Evolutionary conservation across 2,329 filamentous ascomycete genomes (phyloP).

Genomic region (Leptodontidium sp.): DNA sequence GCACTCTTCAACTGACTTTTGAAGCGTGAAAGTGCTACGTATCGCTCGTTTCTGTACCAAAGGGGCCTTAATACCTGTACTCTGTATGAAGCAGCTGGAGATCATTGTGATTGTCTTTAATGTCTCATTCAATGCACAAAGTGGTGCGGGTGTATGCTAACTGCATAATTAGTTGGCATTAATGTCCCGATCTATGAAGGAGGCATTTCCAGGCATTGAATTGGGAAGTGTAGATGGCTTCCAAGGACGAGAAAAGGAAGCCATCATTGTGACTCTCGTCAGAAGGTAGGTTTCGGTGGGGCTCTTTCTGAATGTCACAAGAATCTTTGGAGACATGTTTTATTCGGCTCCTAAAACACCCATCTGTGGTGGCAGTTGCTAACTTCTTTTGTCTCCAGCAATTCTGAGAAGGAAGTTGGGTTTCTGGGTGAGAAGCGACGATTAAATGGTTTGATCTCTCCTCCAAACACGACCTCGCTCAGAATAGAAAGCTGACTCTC

Average conservation of each 20-base stretch:
- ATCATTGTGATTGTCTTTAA: constrained; percentile 9
- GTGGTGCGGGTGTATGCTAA: constrained; percentile 34
- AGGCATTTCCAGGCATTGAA: constrained; percentile 83
- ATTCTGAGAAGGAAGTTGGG: constrained; percentile 84
- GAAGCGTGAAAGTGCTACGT: too few relatives aligned
- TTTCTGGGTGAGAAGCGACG: constrained; percentile 92
- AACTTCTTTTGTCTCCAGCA: constrained; percentile 55
- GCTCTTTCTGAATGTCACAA: too few relatives aligned
- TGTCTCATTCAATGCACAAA: constrained; percentile 21
- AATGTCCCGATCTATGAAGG: constrained; percentile 78
- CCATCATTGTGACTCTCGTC: constrained; percentile 91
- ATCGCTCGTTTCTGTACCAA: too few relatives aligned
- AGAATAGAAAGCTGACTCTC: constrained; percentile 26
- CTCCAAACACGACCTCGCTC: constrained; percentile 12
- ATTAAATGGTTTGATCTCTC: constrained; percentile 76
- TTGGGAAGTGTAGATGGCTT: constrained; percentile 98
- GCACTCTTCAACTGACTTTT: too few relatives aligned
- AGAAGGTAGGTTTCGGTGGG: constrained; percentile 56
- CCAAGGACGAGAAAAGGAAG: constrained; percentile 96
- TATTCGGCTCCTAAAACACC: too few relatives aligned
- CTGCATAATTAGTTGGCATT: constrained; percentile 68
- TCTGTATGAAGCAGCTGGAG: not conserved
- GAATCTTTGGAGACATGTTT: too few relatives aligned
- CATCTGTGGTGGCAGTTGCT: too few relatives aligned
- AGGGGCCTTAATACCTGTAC: too few relatives aligned